phyloP scores from a whole-genome alignment of 768 basidiomycete species.

The Plicaturopsis crispa region DNA sequence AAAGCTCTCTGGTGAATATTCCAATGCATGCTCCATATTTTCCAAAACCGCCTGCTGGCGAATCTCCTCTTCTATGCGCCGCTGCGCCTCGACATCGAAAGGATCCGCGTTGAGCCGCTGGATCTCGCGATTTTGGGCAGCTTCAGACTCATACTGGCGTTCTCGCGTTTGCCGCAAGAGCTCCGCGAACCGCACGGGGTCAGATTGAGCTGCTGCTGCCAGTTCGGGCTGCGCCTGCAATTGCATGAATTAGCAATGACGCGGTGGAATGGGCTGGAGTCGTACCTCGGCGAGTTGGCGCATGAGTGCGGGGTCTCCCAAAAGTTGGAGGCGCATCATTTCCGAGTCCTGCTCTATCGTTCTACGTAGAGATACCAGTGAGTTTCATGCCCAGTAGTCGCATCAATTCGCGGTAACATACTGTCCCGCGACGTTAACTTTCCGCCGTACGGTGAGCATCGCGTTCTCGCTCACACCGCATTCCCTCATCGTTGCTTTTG shows the following conservation, averaged over 20 bases:
- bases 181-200: conserved; percentile 71
- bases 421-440: conserved; percentile 41
- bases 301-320: conserved; percentile 83
- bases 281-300: conserved; percentile 59
- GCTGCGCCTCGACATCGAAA: conserved; percentile 87
- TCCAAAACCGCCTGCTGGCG: conserved; percentile 83
- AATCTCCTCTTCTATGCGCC: conserved; percentile 90
- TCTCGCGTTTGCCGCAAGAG: conserved; percentile 57
- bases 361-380: conserved; percentile 25
- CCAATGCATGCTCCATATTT: conserved; percentile 90
- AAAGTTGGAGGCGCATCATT: conserved; percentile 81
- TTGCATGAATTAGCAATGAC: conserved; percentile 1
- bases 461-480: conserved; percentile 60
- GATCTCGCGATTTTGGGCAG: conserved; percentile 54
- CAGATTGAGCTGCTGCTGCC: conserved; percentile 56
- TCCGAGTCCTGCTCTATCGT: conserved; percentile 76
- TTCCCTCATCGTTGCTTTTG: conserved; percentile 60
- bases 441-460: conserved; percentile 62
- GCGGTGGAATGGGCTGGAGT: conserved; percentile 3
- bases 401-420: conserved; percentile 12
- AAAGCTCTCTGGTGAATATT: conserved; percentile 90
- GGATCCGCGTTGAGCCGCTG: conserved; percentile 77
- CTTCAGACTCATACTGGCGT: conserved; percentile 44
- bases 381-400: background rate
- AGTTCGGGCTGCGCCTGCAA: conserved; percentile 75